Conservation (phyloP, 257 asterid species). For the Salvia miltiorrhiza region DNA sequence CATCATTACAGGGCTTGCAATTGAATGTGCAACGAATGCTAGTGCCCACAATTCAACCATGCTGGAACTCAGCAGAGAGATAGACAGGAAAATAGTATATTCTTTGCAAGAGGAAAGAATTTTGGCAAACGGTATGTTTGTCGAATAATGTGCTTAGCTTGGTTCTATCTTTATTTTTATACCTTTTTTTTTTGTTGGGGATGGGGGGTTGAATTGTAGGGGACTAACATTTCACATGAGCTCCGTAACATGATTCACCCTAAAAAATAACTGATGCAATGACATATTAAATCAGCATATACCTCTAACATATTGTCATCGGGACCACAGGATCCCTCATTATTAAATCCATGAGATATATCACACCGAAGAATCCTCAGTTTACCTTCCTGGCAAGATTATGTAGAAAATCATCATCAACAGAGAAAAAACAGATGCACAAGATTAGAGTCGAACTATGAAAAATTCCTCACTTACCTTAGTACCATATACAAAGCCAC, state of each 20-base stretch:
- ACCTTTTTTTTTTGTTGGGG: too few relatives aligned
- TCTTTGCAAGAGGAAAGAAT: neutral
- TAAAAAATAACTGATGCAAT: neutral
- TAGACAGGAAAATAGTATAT: neutral
- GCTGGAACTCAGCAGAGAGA: neutral
- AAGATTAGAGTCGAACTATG: neutral
- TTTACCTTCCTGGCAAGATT: constrained; percentile 80
- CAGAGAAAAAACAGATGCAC: neutral
- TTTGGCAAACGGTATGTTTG: neutral
- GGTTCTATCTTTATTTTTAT: neutral
- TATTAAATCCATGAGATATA: constrained; percentile 49
- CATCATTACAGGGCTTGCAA: neutral
- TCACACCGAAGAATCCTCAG: constrained; percentile 80
- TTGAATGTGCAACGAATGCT: constrained; percentile 1
- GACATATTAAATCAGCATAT: constrained; percentile 14
- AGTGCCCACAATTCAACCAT: neutral
- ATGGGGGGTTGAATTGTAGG: neutral
- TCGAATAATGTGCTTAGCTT: neutral
- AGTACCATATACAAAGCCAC: constrained; percentile 96
- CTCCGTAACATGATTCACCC: constrained; percentile 1
- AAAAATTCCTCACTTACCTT: constrained; percentile 45
- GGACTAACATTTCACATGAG: neutral
- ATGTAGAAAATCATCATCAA: neutral
- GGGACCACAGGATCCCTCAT: constrained; percentile 39
- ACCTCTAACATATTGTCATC: constrained; percentile 80